Evolutionary conservation across 305 asterid species (phyloP).

Genomic region (Rubia balearica): DNA sequence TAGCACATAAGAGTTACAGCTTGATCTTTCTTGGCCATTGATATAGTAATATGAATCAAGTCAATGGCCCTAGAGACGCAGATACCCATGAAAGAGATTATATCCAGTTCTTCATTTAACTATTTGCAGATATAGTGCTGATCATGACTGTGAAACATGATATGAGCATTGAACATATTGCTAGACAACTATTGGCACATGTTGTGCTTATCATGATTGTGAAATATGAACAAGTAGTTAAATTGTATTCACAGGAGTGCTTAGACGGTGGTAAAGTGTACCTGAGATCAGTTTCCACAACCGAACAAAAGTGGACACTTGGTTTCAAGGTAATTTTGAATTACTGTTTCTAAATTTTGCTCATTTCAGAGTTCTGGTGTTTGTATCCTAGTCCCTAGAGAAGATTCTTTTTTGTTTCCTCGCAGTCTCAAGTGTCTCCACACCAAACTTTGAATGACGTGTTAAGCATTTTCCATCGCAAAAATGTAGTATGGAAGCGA

Average conservation of each 20-base stretch:
- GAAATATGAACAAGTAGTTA: not conserved
- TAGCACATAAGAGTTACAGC: not conserved
- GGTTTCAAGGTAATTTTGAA: slow-evolving; percentile 42
- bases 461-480: slow-evolving; percentile 37
- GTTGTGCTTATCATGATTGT: not conserved
- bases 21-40: not conserved
- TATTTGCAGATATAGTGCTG: not conserved
- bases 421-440: slow-evolving; percentile 48
- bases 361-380: not conserved
- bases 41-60: not conserved
- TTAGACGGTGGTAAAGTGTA: slow-evolving; percentile 20
- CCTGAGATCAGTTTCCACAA: slow-evolving; percentile 25
- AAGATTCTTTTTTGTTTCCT: not conserved
- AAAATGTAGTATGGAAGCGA: slow-evolving; percentile 58
- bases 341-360: not conserved
- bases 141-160: not conserved
- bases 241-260: slow-evolving; percentile 21
- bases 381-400: not conserved
- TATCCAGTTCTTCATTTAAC: not conserved
- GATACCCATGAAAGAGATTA: not conserved
- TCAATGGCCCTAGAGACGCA: not conserved
- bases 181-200: not conserved
- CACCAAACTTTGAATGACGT: slow-evolving; percentile 36
- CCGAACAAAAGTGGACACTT: slow-evolving; percentile 43
- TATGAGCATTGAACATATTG: not conserved